Conservation (phyloP, 805 yeast species). For the Ogataea salicorniae region DNA sequence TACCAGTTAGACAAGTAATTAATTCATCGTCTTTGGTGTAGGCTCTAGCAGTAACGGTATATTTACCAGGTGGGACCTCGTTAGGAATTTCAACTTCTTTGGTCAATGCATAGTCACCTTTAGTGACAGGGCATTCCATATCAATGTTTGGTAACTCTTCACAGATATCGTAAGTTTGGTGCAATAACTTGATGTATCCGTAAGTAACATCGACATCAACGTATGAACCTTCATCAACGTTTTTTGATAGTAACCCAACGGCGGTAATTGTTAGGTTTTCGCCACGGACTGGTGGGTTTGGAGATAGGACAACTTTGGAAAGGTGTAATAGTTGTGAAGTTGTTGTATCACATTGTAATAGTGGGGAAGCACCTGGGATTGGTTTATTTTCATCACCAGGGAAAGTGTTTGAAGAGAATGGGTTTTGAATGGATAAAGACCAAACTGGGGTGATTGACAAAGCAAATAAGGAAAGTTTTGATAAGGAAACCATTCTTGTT, state of each 20-base stretch:
- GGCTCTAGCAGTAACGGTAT: conserved; percentile 83
- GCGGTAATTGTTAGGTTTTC: conserved; percentile 75
- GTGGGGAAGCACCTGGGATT: conserved; percentile 88
- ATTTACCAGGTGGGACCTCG: conserved; percentile 94
- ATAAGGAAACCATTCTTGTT: conserved; percentile 9
- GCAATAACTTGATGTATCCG: conserved; percentile 83
- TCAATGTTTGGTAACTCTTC: conserved; percentile 82
- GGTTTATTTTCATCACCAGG: conserved; percentile 45
- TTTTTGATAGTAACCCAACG: conserved; percentile 50
- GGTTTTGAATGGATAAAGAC: conserved; percentile 12
- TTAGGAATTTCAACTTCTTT: conserved; percentile 80
- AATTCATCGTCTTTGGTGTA: conserved; percentile 77
- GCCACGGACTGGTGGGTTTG: conserved; percentile 92
- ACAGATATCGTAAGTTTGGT: conserved; percentile 90
- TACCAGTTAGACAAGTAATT: conserved; percentile 78
- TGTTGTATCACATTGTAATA: conserved; percentile 65
- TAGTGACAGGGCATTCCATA: conserved; percentile 72
- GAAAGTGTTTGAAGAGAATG: conserved; percentile 6
- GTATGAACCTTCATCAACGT: conserved; percentile 79
- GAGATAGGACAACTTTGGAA: conserved; percentile 54
- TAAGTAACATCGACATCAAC: conserved; percentile 91
- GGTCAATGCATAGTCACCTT: conserved; percentile 61
- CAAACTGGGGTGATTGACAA: conserved; percentile 4
- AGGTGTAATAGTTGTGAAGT: conserved; percentile 62
- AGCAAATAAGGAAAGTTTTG: conserved; percentile 2